A percentile compares a stretch with the other conserved stretches of the same genome.
Evolutionary conservation across 2,329 filamentous ascomycete species (phyloP).

Genomic region (Penicillium polonicum): DNA sequence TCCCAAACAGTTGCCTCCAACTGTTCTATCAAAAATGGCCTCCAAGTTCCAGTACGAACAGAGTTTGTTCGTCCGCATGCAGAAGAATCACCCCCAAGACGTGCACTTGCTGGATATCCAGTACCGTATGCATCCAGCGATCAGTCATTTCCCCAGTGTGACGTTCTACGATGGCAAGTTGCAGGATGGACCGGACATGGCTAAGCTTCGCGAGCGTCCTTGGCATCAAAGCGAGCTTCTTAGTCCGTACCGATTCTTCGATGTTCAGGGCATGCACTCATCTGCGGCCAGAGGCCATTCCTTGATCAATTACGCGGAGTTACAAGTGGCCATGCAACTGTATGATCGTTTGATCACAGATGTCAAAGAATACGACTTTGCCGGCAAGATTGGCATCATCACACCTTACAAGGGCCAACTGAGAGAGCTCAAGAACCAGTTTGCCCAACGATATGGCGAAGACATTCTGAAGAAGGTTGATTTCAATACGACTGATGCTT

Average conservation of each 20-base stretch:
- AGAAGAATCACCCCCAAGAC: conserved; percentile 81
- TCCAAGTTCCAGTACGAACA: conserved; percentile 94
- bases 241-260: conserved; percentile 94
- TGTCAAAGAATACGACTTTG: conserved; percentile 66
- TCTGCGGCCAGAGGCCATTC: conserved; percentile 82
- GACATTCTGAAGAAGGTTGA: conserved; percentile 76
- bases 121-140: conserved; percentile 98
- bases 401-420: conserved; percentile 97
- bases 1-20: conserved; percentile 94
- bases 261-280: conserved; percentile 84
- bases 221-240: conserved; percentile 85
- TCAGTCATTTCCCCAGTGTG: conserved; percentile 83
- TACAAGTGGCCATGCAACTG: conserved; percentile 80
- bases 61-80: conserved; percentile 97
- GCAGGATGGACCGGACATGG: conserved; percentile 83
- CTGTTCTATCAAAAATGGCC: conserved; percentile 90
- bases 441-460: conserved; percentile 70
- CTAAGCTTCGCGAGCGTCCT: conserved; percentile 67
- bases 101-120: conserved; percentile 96
- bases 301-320: conserved; percentile 81
- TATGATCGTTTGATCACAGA: conserved; percentile 77
- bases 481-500: conserved; percentile 98
- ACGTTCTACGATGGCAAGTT: conserved; percentile 91
- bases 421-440: conserved; percentile 72
- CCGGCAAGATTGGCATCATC: conserved; percentile 89